A percentile compares a stretch with the other conserved stretches of the same genome.
phyloP scores from a whole-genome alignment of 345 rosid species.

The Toxicodendron radicans region DNA sequence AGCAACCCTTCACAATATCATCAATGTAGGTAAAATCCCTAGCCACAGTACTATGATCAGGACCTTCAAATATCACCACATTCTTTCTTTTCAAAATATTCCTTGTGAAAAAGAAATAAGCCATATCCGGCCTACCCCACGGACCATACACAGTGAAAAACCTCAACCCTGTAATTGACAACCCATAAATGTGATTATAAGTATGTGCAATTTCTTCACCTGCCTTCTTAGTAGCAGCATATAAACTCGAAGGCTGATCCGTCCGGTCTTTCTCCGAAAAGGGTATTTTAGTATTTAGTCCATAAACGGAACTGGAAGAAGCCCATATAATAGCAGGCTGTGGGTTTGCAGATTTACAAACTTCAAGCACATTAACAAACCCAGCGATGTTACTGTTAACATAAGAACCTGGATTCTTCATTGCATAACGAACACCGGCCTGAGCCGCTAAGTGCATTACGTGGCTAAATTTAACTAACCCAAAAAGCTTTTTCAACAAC shows the following conservation, averaged over 20 bases:
- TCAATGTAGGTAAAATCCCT: conserved; percentile 53
- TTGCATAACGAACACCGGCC: conserved; percentile 55
- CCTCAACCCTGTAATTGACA: conserved; percentile 48
- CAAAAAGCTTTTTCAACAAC: conserved; percentile 42
- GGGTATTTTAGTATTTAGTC: conserved; percentile 48
- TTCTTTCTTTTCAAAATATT: conserved; percentile 49
- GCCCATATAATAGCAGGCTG: conserved; percentile 61
- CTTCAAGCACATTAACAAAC: conserved; percentile 48
- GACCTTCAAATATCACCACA: conserved; percentile 40
- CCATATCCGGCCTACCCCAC: conserved; percentile 59
- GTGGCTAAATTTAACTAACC: conserved; percentile 50
- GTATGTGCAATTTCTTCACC: conserved; percentile 60
- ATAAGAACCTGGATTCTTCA: conserved; percentile 50
- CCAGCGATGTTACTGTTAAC: conserved; percentile 56
- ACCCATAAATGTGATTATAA: conserved; percentile 51
- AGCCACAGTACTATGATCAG: conserved; percentile 37
- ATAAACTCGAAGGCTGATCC: conserved; percentile 48
- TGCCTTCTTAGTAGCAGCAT: conserved; percentile 59
- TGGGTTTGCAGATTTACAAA: conserved; percentile 42
- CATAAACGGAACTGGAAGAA: conserved; percentile 59
- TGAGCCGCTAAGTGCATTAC: conserved; percentile 60
- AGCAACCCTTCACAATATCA: conserved; percentile 37
- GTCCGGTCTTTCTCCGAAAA: conserved; percentile 53
- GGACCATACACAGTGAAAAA: conserved; percentile 59
- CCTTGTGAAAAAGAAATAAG: conserved; percentile 53